Base-by-base conservation (phyloP, 345 rosid genomes). In the Pistacia vera region DNA sequence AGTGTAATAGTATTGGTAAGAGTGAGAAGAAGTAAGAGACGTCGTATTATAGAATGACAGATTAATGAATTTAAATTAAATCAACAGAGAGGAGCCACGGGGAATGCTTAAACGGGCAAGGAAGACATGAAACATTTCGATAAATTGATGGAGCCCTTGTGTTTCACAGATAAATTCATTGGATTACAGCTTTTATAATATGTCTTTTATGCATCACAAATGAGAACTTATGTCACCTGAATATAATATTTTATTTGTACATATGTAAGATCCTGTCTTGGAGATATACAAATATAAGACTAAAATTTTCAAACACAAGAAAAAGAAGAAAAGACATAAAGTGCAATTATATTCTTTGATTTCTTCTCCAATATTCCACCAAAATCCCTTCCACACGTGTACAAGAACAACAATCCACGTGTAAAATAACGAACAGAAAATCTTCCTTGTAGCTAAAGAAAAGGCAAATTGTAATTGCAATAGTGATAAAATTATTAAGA, bases 391-490 rank as follows among this genome's bases (percentile, higher is more conserved):
- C 17, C 81, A 83, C 87, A 86, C 89, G 89, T 84, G 85, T 75
- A 51, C 66, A 54, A 54, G 6, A 67, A 61, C 66, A 54, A 54
- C 17, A 67, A 61, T 20, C 59, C 85, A 80, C 65, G 82, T 78
- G 38, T 56, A 65, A 71, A 41, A 54, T 49, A 63, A 86, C 88
- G 85, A 72, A 84, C 88, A 89, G 61, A 71, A 80, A 70, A 85
- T 81, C 74, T 84, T 74, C 81, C 89, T 82, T 87, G 72, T 70
- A 81, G 75, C 91, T 58, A 73, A 85, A 88, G 86, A 77, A 81
- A 83, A 78, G 85, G 85, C 82, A 75, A 75, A 59, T 51, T 67
- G 78, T 44, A 61, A 48, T 17, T 66, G 17, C 1, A 63, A n/a
- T 33, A 22, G 22, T 0, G 66, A 57, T 25, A 16, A 63, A 49